Base-by-base conservation (phyloP, 352 stramenopile species). In the Phytophthora fragariaefolia region DNA sequence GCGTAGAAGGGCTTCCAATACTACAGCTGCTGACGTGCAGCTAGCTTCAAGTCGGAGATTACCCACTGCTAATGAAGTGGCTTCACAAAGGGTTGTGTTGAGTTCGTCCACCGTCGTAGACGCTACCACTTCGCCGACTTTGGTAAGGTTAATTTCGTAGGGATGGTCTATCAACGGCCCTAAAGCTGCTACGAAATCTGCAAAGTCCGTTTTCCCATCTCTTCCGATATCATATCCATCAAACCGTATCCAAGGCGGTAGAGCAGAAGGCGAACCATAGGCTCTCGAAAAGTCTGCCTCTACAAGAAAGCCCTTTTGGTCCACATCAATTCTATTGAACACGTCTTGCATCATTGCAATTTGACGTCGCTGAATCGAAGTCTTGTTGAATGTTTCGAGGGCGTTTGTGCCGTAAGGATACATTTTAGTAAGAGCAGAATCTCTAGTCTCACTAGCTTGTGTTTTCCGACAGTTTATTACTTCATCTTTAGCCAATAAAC, bases 391-490 rank as follows among this genome's bases (percentile, higher is more conserved):
- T 4, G 64, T 76, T 9, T 87, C 82, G 10, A 83, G 12, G 0
- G 71, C 75, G 38, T 85, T 92, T 32, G 69, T 76, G 1, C 80
- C 80, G 38, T 92, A 90, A 0, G 80, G 81, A 71, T 90, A 90
- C 74, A 89, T 77, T 27, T 85, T 85, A 3, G 66, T 36, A 15
- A 76, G n/a, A 3, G 27, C 60, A 22, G 36, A 36, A 0, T 75
- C 62, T 24, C 30, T 50, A 8, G 10, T 2, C 15, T 65, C 45
- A 3, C 2, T 63, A 2, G 12, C 30, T 17, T 47, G 27, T 23
- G 18, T 22, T 17, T 24, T 47, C 20, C n/a, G n/a, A n/a, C n/a
- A n/a, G n/a, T n/a, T n/a, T n/a, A n/a, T n/a, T n/a, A n/a, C n/a
- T n/a, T n/a, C n/a, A n/a, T n/a, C n/a, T n/a, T 8, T 22, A 12